Percentiles rank a stretch among this genome's conserved stretches.
These are phyloP conservation scores for Rasamsonia emersonii DNA, from an alignment of 2,329 filamentous ascomycete genomes.

Conservation along the genomic window DNA sequence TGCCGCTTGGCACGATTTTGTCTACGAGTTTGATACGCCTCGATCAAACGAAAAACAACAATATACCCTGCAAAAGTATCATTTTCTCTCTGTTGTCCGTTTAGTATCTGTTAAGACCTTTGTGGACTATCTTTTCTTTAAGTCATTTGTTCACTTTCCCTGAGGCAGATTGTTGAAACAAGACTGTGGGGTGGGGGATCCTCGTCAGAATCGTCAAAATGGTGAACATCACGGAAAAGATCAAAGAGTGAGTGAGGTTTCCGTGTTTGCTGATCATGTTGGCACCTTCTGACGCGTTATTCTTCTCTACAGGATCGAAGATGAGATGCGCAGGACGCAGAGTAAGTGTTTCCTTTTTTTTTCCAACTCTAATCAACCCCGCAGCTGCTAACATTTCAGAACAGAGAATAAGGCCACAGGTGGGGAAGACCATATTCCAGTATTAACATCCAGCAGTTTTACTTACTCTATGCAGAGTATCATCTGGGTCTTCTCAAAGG, in stretches of 20 bases:
- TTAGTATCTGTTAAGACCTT: too few species aligned
- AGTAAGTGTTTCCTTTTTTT: slow-evolving; percentile 51
- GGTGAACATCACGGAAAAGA: slow-evolving; percentile 99
- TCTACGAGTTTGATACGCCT: too few species aligned
- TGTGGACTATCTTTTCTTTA: too few species aligned
- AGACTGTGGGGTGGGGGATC: slow-evolving; percentile 18
- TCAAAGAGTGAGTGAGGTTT: slow-evolving; percentile 75
- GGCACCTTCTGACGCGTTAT: too few species aligned
- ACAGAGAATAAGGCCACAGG: slow-evolving; percentile 98
- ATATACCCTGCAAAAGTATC: too few species aligned
- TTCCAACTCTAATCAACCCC: not conserved
- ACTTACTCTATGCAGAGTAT: slow-evolving; percentile 73
- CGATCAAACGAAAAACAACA: too few species aligned
- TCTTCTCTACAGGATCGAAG: slow-evolving; percentile 68
- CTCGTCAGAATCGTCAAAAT: slow-evolving; percentile 47
- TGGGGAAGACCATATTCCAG: slow-evolving; percentile 52
- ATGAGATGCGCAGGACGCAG: slow-evolving; percentile 98
- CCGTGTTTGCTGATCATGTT: too few species aligned
- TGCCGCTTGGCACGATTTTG: not conserved
- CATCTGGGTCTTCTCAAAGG: slow-evolving; percentile 96
- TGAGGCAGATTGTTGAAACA: slow-evolving; percentile 4
- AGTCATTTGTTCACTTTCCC: not conserved
- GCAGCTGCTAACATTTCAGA: slow-evolving; percentile 21
- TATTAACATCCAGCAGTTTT: too few species aligned
- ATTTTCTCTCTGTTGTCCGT: too few species aligned